Conservation (phyloP, 306 rosid species). For the Sophora flavescens region DNA sequence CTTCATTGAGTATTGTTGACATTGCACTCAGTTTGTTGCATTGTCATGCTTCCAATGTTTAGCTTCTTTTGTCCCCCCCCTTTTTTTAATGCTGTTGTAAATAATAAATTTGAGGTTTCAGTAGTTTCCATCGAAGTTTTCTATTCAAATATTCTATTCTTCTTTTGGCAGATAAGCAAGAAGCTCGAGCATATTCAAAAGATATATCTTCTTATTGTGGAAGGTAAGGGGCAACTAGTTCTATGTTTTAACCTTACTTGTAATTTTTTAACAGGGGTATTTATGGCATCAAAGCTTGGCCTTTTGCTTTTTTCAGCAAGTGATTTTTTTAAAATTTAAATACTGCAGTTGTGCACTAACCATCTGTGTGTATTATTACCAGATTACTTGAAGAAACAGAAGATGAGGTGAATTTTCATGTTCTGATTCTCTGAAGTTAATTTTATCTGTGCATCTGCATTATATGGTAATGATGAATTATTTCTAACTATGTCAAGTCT, state of each 20-base stretch:
- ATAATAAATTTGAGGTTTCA: neutral
- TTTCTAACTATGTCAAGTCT: slow-evolving; percentile 22
- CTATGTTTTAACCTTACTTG: slow-evolving; percentile 18
- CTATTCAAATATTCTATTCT: slow-evolving; percentile 30
- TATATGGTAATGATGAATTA: slow-evolving; percentile 4
- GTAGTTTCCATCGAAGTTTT: slow-evolving; percentile 15
- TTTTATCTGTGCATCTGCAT: slow-evolving; percentile 36
- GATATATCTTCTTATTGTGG: slow-evolving; percentile 91
- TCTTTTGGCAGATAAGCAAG: slow-evolving; percentile 74
- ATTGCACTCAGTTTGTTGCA: slow-evolving; percentile 18
- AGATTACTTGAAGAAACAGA: slow-evolving; percentile 94
- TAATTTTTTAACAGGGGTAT: slow-evolving; percentile 19
- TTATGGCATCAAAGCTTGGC: slow-evolving; percentile 19
- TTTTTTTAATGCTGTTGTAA: slow-evolving; percentile 3
- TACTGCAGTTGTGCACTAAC: slow-evolving; percentile 53
- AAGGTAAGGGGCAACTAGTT: slow-evolving; percentile 59
- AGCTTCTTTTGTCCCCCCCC: neutral
- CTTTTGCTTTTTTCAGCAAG: slow-evolving; percentile 40
- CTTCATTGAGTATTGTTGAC: slow-evolving; percentile 7
- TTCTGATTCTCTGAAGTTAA: slow-evolving; percentile 41
- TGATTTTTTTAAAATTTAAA: slow-evolving; percentile 33
- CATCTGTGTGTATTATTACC: slow-evolving; percentile 50
- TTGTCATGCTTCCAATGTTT: slow-evolving; percentile 15
- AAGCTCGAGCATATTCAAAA: slow-evolving; percentile 87
- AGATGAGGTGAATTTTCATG: slow-evolving; percentile 72